Evolutionary conservation across 2,329 filamentous ascomycete genomes (phyloP).

Genomic region (Scedosporium aurantiacum): DNA sequence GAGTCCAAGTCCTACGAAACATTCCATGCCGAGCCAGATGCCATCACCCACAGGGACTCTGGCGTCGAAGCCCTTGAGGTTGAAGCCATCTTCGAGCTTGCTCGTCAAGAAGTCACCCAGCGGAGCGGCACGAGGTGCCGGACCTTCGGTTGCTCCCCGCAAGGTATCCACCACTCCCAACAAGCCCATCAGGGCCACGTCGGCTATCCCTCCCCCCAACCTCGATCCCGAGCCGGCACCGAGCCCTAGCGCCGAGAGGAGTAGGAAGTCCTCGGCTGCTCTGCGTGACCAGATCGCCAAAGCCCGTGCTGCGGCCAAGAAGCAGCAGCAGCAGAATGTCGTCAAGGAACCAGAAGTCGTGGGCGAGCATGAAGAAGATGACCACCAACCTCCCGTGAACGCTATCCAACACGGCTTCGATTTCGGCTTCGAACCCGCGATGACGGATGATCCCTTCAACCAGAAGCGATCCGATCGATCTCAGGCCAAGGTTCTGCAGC

Average conservation of each 20-base stretch:
- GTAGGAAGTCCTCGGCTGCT: conserved; percentile 62
- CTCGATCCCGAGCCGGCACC: conserved; percentile 3
- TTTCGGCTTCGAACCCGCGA: conserved; percentile 16
- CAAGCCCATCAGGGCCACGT: conserved; percentile 6
- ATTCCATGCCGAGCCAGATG: background rate
- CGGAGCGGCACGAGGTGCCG: background rate
- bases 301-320: conserved; percentile 71
- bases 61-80: background rate
- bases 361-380: background rate
- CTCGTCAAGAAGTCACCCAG: conserved; percentile 2
- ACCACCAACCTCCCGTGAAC: background rate
- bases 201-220: background rate
- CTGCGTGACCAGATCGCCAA: conserved; percentile 87
- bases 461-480: conserved; percentile 45
- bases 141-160: conserved; percentile 12
- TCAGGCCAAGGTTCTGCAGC: conserved; percentile 57
- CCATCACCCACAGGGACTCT: background rate
- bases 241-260: conserved; percentile 9
- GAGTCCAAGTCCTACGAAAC: conserved; percentile 5
- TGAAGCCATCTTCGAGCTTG: conserved; percentile 1
- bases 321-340: conserved; percentile 28
- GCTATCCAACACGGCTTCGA: conserved; percentile 25
- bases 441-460: conserved; percentile 55
- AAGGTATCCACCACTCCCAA: conserved; percentile 8
- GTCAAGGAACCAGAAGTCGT: conserved; percentile 7